Evolutionary conservation across 179 eudicot species (phyloP), one percentile per base, ranked within the genome.

Genomic region (Gypsophila paniculata): DNA sequence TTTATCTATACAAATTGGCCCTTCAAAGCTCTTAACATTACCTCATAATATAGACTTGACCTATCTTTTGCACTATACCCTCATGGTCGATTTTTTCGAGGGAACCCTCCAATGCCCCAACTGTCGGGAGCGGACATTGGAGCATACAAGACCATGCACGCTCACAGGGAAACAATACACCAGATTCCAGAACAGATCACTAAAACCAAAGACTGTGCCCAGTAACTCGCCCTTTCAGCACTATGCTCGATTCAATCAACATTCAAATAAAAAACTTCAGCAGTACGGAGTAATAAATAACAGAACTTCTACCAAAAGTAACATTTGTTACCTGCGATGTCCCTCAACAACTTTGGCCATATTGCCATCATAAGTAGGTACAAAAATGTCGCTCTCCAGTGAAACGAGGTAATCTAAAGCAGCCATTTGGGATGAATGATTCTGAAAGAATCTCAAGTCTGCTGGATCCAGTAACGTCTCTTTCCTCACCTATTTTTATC

Each of bases 311-410:
- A 48, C 57, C 57, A 4, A 66, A 42, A 23, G 21, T 23, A 66
- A 66, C 9, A 52, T 49, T 23, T 36, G 6, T 42, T 84, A 90
- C 96, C 96, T 88, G 65, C 96, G 89, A 75, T 90, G 92, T 23
- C 96, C 96, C 76, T 86, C 93, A 29, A 90, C 96, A 65, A 90
- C 92, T 79, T 86, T 90, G 60, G 96, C 96, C 96, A 90, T 90
- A 75, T 90, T 90, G 54, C 96, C 96, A 82, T 88, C 96, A 79
- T 86, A 90, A 11, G 96, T 90, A 22, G 96, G 96, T 62, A 86
- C 78, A 67, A 90, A 88, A 60, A 90, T 85, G 68, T 90, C 96
- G 74, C 96, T 90, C 86, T 88, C 89, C 26, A 89, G 72, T 4
- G 91, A 89, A 74, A 89, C 96, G 72, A 89, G 88, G 70, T 89